These are phyloP conservation scores for Myxozyma kluyveri DNA, from an alignment of 805 yeast genomes.

Conservation along the genomic window DNA sequence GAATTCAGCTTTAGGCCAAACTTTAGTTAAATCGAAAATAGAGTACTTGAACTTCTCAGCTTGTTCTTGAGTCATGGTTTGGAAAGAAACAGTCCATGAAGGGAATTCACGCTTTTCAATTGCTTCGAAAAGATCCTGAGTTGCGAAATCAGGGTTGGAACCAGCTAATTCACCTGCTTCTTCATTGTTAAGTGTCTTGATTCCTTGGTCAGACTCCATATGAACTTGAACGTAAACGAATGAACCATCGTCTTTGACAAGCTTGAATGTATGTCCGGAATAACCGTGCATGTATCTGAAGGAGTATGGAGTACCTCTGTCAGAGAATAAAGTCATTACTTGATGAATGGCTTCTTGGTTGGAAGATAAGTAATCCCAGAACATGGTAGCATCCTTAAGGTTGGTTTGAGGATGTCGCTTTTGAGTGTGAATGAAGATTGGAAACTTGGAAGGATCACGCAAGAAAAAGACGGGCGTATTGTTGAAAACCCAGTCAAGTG, in stretches of 20 bases:
- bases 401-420: conserved; percentile 66
- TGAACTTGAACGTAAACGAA: conserved; percentile 58
- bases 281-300: conserved; percentile 60
- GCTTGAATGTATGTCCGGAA: conserved; percentile 64
- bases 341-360: conserved; percentile 61
- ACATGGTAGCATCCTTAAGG: conserved; percentile 53
- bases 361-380: conserved; percentile 57
- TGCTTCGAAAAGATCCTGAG: conserved; percentile 45
- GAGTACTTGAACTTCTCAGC: conserved; percentile 51
- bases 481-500: conserved; percentile 69
- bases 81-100: conserved; percentile 53
- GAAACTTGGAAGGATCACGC: conserved; percentile 63
- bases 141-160: conserved; percentile 52
- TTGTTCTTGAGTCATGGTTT: conserved; percentile 57
- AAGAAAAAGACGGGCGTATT: conserved; percentile 68
- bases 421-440: conserved; percentile 65
- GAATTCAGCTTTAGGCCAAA: conserved; percentile 57
- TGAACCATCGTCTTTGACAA: conserved; percentile 51
- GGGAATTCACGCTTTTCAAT: conserved; percentile 52
- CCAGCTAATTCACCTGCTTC: conserved; percentile 51
- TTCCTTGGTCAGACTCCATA: conserved; percentile 51
- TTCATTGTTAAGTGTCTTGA: conserved; percentile 45
- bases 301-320: conserved; percentile 57
- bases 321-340: conserved; percentile 55
- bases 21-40: conserved; percentile 54